Conservation (phyloP, 2,329 filamentous ascomycete species). For the Hypoxylon sp. region DNA sequence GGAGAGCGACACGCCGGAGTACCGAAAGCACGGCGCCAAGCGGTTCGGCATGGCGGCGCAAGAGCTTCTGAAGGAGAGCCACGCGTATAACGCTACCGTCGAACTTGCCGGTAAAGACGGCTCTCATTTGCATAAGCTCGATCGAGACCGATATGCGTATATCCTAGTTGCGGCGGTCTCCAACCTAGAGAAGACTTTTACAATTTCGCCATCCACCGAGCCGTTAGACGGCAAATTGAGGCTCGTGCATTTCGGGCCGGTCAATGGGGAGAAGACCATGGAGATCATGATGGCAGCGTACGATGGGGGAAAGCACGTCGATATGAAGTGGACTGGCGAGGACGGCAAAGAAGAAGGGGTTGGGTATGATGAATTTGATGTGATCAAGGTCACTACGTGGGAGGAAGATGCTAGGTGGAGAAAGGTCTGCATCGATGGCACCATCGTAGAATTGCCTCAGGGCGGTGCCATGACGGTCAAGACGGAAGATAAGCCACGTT, state of each 20-base stretch:
- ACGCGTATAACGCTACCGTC: constrained; percentile 65
- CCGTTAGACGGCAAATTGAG: constrained; percentile 80
- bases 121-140: constrained; percentile 44
- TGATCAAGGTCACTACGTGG: constrained; percentile 74
- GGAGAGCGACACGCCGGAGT: constrained; percentile 88
- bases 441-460: constrained; percentile 80
- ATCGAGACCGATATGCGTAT: constrained; percentile 76
- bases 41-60: constrained; percentile 89
- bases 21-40: constrained; percentile 81
- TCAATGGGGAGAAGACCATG: constrained; percentile 78
- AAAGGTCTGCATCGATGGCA: constrained; percentile 92
- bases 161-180: constrained; percentile 83
- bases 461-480: constrained; percentile 80
- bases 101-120: constrained; percentile 48
- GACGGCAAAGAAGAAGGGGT: constrained; percentile 65
- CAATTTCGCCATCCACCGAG: constrained; percentile 80
- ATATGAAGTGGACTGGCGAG: constrained; percentile 60
- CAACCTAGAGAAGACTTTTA: constrained; percentile 84
- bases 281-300: constrained; percentile 80
- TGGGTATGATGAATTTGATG: constrained; percentile 79
- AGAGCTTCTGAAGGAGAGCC: constrained; percentile 74
- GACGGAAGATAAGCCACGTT: constrained; percentile 61
- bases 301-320: constrained; percentile 69
- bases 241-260: constrained; percentile 81
- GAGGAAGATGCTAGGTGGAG: constrained; percentile 84